Evolutionary conservation across 169 alveolate species (phyloP).

Genomic region (Plasmodium chabaudi): DNA sequence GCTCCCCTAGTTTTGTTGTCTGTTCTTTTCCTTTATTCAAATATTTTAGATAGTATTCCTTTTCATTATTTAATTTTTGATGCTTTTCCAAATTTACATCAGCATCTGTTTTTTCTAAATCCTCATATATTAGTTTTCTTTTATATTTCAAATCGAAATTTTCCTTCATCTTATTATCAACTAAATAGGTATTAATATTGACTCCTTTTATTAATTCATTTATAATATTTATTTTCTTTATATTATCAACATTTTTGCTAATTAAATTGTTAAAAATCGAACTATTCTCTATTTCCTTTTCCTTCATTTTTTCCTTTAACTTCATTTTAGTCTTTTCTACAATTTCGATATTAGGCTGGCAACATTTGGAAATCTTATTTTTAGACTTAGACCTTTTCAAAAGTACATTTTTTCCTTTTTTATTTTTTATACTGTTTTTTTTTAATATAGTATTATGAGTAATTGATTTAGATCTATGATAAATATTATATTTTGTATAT

Average conservation of each 20-base stretch:
- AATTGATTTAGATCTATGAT: conserved; percentile 34
- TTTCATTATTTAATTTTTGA: no score
- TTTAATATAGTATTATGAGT: conserved; percentile 56
- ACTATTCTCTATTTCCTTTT: neutral
- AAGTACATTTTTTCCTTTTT: conserved; percentile 8
- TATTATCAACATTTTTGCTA: neutral
- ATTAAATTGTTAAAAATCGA: neutral
- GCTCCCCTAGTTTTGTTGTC: neutral
- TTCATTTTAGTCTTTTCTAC: conserved; percentile 37
- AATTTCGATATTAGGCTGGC: neutral
- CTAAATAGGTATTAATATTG: no score
- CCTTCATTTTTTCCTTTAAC: conserved; percentile 21
- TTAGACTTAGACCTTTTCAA: conserved; percentile 16
- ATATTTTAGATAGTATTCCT: no score
- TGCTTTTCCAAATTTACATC: no score
- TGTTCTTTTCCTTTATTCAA: neutral
- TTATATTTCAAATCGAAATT: neutral
- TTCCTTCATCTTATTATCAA: no score
- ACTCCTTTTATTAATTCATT: no score
- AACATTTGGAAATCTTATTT: conserved; percentile 14
- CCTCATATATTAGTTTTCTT: neutral
- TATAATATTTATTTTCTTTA: neutral
- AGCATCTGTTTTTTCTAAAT: neutral
- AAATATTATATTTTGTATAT: conserved; percentile 13
- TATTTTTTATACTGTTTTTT: conserved; percentile 41